Evolutionary conservation across 176 grass and related monocot genomes (phyloP), one percentile per base, ranked within the genome.

Genomic region (Eleusine indica): DNA sequence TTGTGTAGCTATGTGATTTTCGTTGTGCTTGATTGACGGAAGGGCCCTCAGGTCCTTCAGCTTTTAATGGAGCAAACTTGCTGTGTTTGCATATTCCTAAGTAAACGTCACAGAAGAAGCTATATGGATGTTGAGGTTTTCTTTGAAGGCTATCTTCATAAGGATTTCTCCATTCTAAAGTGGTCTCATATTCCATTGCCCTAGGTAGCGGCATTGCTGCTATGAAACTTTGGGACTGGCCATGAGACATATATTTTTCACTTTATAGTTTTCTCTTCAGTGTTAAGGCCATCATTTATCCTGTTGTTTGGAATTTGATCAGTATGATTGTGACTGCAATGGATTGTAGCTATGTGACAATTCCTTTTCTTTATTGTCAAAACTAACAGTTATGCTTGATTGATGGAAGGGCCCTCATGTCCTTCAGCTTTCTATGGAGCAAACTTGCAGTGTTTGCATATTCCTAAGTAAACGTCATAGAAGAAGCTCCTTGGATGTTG

Each of bases 11-110:
- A 53, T 16, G 51, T 53, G 0, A 17, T 3, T 17, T 14, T 18
- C 4, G 32, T 51, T 53, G 7, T 17, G 15, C 9, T 21, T 11
- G 12, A 35, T 1, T 86, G 60, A 57, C 1, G 21, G 57, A 21
- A 66, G 57, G 57, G 19, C 46, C 1, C 4, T 6, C 0, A 47
- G 44, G 74, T 73, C 68, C 61, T 80, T 83, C 48, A 67, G 17
- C 68, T 56, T 79, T 88, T 4, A 17, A 22, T 74, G 75, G 68
- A 84, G 39, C 68, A 58, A 79, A 68, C 40, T n/a, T 58, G 0
- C 42, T 11, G 49, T 74, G 75, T 88, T 88, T 84, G 81, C 15
- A 74, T 84, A 49, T 79, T 74, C 48, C 47, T n/a, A 79, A 58
- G 75, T 44, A 84, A 74, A 60, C 18, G 9, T 73, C 81, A 80